Evolutionary conservation across 139 green algal species (phyloP).

Genomic region (Yamagishiella unicocca): DNA sequence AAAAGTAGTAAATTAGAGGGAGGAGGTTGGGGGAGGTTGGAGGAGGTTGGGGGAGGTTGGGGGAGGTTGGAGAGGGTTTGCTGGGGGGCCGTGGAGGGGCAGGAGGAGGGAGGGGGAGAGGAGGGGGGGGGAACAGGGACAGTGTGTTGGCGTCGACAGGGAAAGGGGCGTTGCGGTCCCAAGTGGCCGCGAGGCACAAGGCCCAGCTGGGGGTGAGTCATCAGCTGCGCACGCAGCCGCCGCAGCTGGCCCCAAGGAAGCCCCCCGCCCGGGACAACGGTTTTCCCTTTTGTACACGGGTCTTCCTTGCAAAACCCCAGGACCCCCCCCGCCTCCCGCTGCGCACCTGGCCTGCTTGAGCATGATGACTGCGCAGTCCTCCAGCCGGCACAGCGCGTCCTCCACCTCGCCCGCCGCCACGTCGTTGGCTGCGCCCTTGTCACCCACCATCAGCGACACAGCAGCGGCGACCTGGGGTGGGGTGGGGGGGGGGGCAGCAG

Average conservation of each 20-base stretch:
- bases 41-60: background rate
- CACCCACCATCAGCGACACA: background rate
- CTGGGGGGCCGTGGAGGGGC: background rate
- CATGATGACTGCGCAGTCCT: slow-evolving; percentile 60
- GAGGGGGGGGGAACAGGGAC: background rate
- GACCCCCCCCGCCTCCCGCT: background rate
- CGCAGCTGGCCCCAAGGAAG: background rate
- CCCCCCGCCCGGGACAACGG: too few species aligned
- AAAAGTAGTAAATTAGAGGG: too few species aligned
- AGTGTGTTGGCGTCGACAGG: too few species aligned
- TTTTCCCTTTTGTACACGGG: too few species aligned
- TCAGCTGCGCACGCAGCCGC: too few species aligned
- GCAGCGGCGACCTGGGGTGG: background rate
- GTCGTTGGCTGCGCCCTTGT: background rate
- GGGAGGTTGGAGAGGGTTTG: background rate
- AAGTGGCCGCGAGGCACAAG: too few species aligned
- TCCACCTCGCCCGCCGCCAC: slow-evolving; percentile 47
- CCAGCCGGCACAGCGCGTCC: slow-evolving; percentile 50
- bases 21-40: background rate
- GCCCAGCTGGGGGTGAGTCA: too few species aligned
- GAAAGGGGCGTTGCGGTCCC: too few species aligned
- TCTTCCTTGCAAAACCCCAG: too few species aligned
- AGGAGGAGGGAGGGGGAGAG: background rate
- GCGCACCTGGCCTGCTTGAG: slow-evolving; percentile 28
- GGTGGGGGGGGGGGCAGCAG: background rate